Evolutionary conservation across 345 rosid genomes (phyloP).

Genomic region (Gossypium ekmanianum): DNA sequence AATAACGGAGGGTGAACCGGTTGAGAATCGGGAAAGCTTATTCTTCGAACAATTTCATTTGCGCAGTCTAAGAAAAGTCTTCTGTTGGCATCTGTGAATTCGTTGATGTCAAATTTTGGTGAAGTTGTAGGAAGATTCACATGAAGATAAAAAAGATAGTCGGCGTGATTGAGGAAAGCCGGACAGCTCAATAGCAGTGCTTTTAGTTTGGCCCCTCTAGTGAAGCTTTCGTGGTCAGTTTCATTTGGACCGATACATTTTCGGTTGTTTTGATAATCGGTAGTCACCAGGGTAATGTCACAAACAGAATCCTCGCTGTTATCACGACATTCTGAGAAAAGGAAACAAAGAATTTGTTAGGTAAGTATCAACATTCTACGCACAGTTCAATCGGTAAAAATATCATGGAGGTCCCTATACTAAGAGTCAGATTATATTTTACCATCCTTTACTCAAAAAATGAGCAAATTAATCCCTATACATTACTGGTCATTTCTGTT

Average conservation of each 20-base stretch:
- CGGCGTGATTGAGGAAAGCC: slow-evolving; percentile 44
- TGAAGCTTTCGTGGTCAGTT: slow-evolving; percentile 19
- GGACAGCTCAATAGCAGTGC: slow-evolving; percentile 44
- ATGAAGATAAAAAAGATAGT: slow-evolving; percentile 45
- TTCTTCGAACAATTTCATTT: slow-evolving; percentile 50
- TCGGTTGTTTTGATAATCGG: slow-evolving; percentile 13
- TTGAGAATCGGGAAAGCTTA: slow-evolving; percentile 41
- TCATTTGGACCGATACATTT: background rate
- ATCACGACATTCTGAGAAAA: background rate
- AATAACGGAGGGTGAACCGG: slow-evolving; percentile 22
- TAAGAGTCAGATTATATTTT: too few species aligned
- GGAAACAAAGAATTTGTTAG: background rate
- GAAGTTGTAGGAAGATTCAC: slow-evolving; percentile 18
- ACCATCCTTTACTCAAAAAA: too few species aligned
- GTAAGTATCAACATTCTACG: slow-evolving; percentile 5
- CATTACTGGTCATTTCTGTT: too few species aligned
- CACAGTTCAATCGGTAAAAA: background rate
- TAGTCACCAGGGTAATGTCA: slow-evolving; percentile 1
- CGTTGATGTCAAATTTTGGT: slow-evolving; percentile 13
- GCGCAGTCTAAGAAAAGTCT: slow-evolving; percentile 61
- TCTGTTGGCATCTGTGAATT: slow-evolving; percentile 18
- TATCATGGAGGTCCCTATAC: too few species aligned
- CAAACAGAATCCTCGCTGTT: background rate
- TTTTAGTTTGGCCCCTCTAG: slow-evolving; percentile 25
- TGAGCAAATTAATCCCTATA: too few species aligned